phyloP scores from a whole-genome alignment of 768 basidiomycete species.

The Pleurotus citrinopileatus region DNA sequence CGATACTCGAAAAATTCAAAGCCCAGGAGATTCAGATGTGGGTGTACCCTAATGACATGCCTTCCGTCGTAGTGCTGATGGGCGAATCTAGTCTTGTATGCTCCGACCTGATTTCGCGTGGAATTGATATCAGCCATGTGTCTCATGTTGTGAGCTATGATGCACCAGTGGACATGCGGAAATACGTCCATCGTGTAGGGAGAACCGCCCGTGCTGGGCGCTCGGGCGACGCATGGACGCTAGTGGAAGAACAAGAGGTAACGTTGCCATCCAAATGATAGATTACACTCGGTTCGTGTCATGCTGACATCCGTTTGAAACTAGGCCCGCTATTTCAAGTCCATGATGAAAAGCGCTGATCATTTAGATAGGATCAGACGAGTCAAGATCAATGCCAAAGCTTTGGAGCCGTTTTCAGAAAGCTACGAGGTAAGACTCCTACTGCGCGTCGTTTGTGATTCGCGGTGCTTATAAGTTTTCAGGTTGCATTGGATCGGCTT shows the following conservation, averaged over 20 bases:
- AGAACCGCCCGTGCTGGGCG: conserved; percentile 93
- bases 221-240: conserved; percentile 86
- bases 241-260: conserved; percentile 94
- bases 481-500: conserved; percentile 37
- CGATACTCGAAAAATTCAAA: conserved; percentile 78
- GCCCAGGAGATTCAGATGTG: conserved; percentile 82
- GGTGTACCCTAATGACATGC: conserved; percentile 21
- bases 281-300: background rate
- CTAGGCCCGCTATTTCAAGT: conserved; percentile 86
- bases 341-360: conserved; percentile 68
- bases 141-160: conserved; percentile 95
- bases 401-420: conserved; percentile 49
- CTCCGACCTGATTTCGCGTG: conserved; percentile 93
- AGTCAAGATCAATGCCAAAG: conserved; percentile 59
- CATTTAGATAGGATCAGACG: conserved; percentile 71
- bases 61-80: background rate
- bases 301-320: conserved; percentile 1
- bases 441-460: background rate
- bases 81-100: conserved; percentile 69
- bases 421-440: conserved; percentile 62
- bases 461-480: conserved; percentile 2
- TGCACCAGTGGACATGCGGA: conserved; percentile 94
- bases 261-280: conserved; percentile 10
- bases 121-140: conserved; percentile 92
- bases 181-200: conserved; percentile 97